These are phyloP conservation scores for Peronospora farinosa DNA, from an alignment of 352 stramenopile genomes.

Conservation along the genomic window DNA sequence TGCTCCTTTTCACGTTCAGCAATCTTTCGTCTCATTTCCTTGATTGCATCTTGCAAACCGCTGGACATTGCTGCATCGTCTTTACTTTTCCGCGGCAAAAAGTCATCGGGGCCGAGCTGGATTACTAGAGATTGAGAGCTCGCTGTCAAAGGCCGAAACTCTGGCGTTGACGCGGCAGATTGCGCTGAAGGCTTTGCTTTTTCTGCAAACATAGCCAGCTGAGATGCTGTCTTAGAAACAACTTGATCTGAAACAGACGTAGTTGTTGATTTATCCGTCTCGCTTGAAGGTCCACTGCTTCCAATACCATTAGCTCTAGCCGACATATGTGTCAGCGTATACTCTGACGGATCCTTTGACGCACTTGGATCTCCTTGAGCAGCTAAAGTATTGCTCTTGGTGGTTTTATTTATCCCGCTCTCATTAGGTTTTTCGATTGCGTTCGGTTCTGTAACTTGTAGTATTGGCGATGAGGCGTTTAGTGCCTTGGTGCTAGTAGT, in stretches of 20 bases:
- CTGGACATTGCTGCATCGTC: constrained; percentile 9
- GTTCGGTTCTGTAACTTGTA: not conserved
- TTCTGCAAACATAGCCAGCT: not conserved
- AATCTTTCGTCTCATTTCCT: constrained; percentile 51
- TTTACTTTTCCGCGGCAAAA: constrained; percentile 21
- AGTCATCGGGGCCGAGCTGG: constrained; percentile 48
- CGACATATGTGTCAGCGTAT: not conserved
- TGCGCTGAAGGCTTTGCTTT: constrained; percentile 3
- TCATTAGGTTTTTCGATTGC: not conserved
- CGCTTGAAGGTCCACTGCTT: not conserved
- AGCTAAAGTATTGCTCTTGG: constrained; percentile 1
- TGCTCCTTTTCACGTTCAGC: constrained; percentile 42
- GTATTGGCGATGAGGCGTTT: not conserved
- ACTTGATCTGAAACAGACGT: constrained; percentile 4
- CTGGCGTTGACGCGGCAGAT: constrained; percentile 13
- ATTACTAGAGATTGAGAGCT: constrained; percentile 67
- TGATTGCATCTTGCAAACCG: constrained; percentile 33
- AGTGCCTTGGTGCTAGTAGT: constrained; percentile 6
- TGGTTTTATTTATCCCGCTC: not conserved
- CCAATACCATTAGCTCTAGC: not conserved
- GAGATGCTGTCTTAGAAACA: constrained; percentile 1
- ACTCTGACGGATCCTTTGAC: not conserved
- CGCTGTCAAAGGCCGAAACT: constrained; percentile 57
- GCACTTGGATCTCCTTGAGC: not conserved
- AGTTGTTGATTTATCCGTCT: constrained; percentile 9